Evolutionary conservation across 2,329 filamentous ascomycete species (phyloP).

Genomic region (Apiospora malaysiana): DNA sequence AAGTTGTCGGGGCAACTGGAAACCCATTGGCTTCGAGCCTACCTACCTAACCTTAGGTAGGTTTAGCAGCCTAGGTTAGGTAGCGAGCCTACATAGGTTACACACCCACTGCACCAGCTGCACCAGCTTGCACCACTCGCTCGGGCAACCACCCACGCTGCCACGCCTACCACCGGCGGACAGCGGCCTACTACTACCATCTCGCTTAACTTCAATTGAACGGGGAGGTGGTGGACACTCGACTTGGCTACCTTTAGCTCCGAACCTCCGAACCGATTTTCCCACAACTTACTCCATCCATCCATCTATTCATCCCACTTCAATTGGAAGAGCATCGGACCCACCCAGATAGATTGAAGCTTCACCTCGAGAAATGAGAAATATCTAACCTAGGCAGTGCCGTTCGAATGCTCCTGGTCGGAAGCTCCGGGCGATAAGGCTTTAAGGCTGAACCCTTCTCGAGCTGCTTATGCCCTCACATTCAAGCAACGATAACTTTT

Average conservation of each 20-base stretch:
- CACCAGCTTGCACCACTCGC: too few species aligned
- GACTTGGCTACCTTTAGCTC: background rate
- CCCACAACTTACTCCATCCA: too few species aligned
- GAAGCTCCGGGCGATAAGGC: background rate
- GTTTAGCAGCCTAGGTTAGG: too few species aligned
- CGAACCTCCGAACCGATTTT: conserved; percentile 1
- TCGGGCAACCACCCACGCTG: background rate
- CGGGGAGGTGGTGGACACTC: too few species aligned
- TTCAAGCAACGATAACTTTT: background rate
- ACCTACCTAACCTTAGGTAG: too few species aligned
- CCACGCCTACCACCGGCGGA: background rate
- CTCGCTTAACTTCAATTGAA: background rate
- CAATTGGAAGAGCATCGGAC: conserved; percentile 1
- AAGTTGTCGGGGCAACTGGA: background rate
- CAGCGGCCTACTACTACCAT: too few species aligned
- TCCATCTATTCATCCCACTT: conserved; percentile 10
- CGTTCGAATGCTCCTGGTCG: background rate
- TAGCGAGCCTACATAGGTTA: too few species aligned
- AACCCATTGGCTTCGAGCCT: background rate
- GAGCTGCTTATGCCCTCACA: conserved; percentile 19
- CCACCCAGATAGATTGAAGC: background rate
- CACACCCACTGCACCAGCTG: too few species aligned
- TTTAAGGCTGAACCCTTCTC: background rate
- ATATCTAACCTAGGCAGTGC: too few species aligned
- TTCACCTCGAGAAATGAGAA: background rate